These are phyloP conservation scores for Apiospora rasikravindrae DNA, from an alignment of 2,329 filamentous ascomycete genomes.

Conservation along the genomic window DNA sequence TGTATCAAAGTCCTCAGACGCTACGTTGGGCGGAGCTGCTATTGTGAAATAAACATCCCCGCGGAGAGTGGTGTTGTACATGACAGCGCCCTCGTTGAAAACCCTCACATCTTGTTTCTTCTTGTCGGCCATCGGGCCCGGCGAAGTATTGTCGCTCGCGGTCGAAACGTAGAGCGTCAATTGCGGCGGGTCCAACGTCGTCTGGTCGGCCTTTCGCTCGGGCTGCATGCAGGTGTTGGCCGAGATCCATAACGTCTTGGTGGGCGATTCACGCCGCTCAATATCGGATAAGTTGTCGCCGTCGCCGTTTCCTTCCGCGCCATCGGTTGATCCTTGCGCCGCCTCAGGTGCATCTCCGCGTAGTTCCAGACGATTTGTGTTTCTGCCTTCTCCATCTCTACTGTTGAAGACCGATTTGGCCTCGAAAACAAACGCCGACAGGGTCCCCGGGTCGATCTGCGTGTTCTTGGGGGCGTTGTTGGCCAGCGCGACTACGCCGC, in stretches of 20 bases:
- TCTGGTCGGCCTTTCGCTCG: slow-evolving; percentile 50
- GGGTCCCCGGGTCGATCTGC: slow-evolving; percentile 67
- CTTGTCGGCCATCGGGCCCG: slow-evolving; percentile 64
- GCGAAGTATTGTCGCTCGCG: slow-evolving; percentile 64
- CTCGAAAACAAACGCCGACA: slow-evolving; percentile 68
- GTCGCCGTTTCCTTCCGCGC: slow-evolving; percentile 28
- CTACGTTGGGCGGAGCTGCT: slow-evolving; percentile 66
- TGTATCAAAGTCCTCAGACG: slow-evolving; percentile 56
- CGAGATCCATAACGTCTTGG: slow-evolving; percentile 74
- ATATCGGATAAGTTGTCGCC: slow-evolving; percentile 26
- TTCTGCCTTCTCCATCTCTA: slow-evolving; percentile 31
- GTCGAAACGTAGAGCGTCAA: slow-evolving; percentile 79
- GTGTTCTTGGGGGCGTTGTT: slow-evolving; percentile 69
- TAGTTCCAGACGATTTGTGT: neutral
- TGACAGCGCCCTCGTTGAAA: slow-evolving; percentile 74
- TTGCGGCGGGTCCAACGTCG: slow-evolving; percentile 64
- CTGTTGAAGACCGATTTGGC: slow-evolving; percentile 57
- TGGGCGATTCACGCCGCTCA: slow-evolving; percentile 36
- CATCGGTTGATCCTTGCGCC: slow-evolving; percentile 23
- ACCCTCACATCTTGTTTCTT: slow-evolving; percentile 49
- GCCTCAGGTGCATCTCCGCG: neutral
- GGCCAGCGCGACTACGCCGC: slow-evolving; percentile 54
- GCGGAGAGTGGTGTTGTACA: slow-evolving; percentile 64
- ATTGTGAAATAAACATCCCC: slow-evolving; percentile 79
- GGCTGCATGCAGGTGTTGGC: slow-evolving; percentile 88